Base-by-base conservation (phyloP, 352 stramenopile genomes). In the Phytophthora sp. region DNA sequence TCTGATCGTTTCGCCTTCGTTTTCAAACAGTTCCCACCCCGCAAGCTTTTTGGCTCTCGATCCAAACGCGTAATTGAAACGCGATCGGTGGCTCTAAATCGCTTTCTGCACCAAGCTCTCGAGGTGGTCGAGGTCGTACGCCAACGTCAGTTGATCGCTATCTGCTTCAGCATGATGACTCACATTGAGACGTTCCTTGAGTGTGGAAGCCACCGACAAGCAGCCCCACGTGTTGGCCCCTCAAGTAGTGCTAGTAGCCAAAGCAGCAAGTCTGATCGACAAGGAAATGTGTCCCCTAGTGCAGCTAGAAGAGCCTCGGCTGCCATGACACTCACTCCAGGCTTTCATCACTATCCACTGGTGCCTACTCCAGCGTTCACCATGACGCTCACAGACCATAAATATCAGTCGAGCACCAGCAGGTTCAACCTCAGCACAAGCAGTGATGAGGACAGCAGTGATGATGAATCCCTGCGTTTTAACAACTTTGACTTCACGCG, bases 131-230 rank as follows among this genome's bases (percentile, higher is more conserved):
- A 79, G 7, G 79, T 88, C 20, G 68, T 89, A 54, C 78, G 76
- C 30, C 77, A 79, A 43, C 76, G 82, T 37, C 70, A 82, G 45
- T 64, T 89, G 37, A 89, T 91, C 54, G 76, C 84, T 15, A 69
- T 89, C 66, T 88, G 83, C 60, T 92, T 91, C 55, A 87, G 82
- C 43, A 72, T 91, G 66, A 87, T 77, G 77, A 87, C 70, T 3
- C 74, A 84, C 28, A 74, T 92, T 32, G 84, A 92, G 39, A 48
- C 55, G 8, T 92, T 92, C 55, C 71, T 92, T 12, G 79, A 88
- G 42, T 84, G 69, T 48, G 53, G 49, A 43, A 62, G 60, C 23
- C 76, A 91, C 56, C 55, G 43, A 18, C 30, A 65, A 38, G 57
- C 38, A 5, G 37, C 50, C 11, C 32, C 42, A 10, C 28, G 43